Conservation (phyloP, 352 stramenopile species). For the Phytophthora parvispora region DNA sequence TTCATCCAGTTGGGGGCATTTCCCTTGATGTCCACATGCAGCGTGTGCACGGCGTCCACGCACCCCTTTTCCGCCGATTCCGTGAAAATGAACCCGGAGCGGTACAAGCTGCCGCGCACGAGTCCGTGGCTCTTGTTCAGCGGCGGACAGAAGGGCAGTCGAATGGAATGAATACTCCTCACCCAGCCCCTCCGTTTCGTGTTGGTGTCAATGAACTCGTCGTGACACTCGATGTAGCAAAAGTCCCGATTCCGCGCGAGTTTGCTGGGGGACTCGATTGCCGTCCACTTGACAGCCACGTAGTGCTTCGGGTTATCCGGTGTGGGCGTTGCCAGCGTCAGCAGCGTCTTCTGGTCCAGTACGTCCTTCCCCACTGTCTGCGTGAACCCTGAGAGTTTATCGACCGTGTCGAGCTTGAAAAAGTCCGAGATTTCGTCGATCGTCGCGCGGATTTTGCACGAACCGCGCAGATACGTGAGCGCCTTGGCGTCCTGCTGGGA, state of each 20-base stretch:
- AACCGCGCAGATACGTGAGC: constrained; percentile 77
- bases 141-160: constrained; percentile 73
- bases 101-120: constrained; percentile 79
- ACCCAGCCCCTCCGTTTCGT: constrained; percentile 80
- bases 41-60: constrained; percentile 79
- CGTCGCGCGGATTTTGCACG: constrained; percentile 78
- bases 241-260: constrained; percentile 86
- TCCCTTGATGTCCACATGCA: constrained; percentile 87
- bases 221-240: constrained; percentile 87
- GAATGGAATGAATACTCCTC: constrained; percentile 82
- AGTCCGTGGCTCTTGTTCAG: constrained; percentile 68
- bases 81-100: constrained; percentile 84
- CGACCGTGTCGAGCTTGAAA: constrained; percentile 78
- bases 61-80: constrained; percentile 60
- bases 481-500: constrained; percentile 32
- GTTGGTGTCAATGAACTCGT: constrained; percentile 86
- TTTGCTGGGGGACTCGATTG: constrained; percentile 79
- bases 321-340: constrained; percentile 70
- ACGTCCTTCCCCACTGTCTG: constrained; percentile 83
- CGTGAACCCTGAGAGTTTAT: constrained; percentile 75
- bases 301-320: constrained; percentile 85
- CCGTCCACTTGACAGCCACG: constrained; percentile 87
- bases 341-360: constrained; percentile 83
- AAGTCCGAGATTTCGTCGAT: constrained; percentile 87
- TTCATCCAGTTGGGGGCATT: constrained; percentile 83